Percentiles rank a stretch among this genome's conserved stretches.
Conservation (phyloP, 2,329 filamentous ascomycete genomes). For the Endoconidiophora laricicola region DNA sequence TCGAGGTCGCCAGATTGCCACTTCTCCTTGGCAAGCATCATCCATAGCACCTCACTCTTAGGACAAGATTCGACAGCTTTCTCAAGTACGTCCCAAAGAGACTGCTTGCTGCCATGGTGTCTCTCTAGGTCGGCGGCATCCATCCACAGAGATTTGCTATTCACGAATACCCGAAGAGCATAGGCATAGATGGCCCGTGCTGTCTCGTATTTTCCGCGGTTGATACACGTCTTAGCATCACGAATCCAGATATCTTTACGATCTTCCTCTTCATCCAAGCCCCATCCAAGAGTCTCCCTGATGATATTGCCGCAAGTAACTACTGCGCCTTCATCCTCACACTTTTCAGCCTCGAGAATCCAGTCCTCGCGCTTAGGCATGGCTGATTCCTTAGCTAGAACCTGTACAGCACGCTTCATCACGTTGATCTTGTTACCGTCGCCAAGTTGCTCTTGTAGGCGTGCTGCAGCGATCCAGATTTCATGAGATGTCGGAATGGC, state of each 20-base stretch:
- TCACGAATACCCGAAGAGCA: slow-evolving; percentile 74
- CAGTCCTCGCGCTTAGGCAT: slow-evolving; percentile 97
- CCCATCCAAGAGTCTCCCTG: slow-evolving; percentile 81
- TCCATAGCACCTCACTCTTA: slow-evolving; percentile 80
- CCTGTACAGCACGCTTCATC: slow-evolving; percentile 85
- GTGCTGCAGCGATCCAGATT: slow-evolving; percentile 89
- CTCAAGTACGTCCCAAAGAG: slow-evolving; percentile 70
- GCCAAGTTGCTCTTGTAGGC: slow-evolving; percentile 76
- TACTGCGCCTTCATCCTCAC: slow-evolving; percentile 77
- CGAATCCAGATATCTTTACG: slow-evolving; percentile 92
- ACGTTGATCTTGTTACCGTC: slow-evolving; percentile 68
- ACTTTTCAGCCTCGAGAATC: slow-evolving; percentile 88
- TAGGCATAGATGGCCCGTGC: slow-evolving; percentile 89
- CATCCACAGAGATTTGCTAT: slow-evolving; percentile 75
- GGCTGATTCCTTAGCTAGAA: slow-evolving; percentile 74
- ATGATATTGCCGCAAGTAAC: slow-evolving; percentile 82
- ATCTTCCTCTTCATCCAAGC: slow-evolving; percentile 88
- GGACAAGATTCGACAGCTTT: slow-evolving; percentile 90
- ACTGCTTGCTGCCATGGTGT: slow-evolving; percentile 70
- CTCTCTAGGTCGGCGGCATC: slow-evolving; percentile 83
- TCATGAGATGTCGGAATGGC: slow-evolving; percentile 85
- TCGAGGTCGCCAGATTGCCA: slow-evolving; percentile 80
- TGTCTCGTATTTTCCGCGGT: slow-evolving; percentile 70
- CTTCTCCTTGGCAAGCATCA: slow-evolving; percentile 89
- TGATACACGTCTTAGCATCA: slow-evolving; percentile 70